Conservation (phyloP, 805 yeast genomes). For the Starmerella tilneyi region DNA sequence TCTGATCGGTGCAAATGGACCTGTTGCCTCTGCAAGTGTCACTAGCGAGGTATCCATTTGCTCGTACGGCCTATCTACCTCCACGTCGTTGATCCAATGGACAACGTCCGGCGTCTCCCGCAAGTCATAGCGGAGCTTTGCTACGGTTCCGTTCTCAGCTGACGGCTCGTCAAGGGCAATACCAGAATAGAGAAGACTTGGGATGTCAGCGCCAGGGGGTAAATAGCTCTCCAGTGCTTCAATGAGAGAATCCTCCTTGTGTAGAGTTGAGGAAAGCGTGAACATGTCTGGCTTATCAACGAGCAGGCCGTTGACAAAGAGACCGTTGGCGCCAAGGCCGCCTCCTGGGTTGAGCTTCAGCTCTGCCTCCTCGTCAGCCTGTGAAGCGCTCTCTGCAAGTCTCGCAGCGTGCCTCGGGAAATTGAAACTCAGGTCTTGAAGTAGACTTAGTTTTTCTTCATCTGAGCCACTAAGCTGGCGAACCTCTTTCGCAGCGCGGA, state of each 20-base stretch:
- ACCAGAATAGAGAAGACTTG: constrained; percentile 20
- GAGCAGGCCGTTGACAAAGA: constrained; percentile 58
- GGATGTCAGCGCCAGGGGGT: constrained; percentile 31
- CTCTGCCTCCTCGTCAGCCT: constrained; percentile 22
- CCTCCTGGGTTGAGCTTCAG: constrained; percentile 26
- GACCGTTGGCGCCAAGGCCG: constrained; percentile 27
- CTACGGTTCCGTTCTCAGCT: background rate
- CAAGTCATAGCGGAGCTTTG: constrained; percentile 30
- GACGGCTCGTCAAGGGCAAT: constrained; percentile 16
- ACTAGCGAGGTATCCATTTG: constrained; percentile 39
- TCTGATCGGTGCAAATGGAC: constrained; percentile 56
- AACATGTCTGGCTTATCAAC: constrained; percentile 33
- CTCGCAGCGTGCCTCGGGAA: constrained; percentile 46
- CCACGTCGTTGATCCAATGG: constrained; percentile 70
- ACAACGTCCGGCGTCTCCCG: constrained; percentile 33
- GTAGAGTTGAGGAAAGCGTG: constrained; percentile 32
- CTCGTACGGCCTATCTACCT: constrained; percentile 42
- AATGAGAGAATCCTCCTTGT: constrained; percentile 32
- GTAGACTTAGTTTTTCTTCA: constrained; percentile 5
- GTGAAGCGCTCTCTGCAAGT: constrained; percentile 30
- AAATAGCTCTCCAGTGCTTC: constrained; percentile 29
- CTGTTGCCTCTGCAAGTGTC: constrained; percentile 38
- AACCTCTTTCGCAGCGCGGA: constrained; percentile 24
- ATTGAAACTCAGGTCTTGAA: constrained; percentile 35
- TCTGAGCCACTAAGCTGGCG: constrained; percentile 2